Percentiles rank a stretch among this genome's conserved stretches.
Conservation (phyloP, 2,329 filamentous ascomycete genomes). For the Colletotrichum sp. region DNA sequence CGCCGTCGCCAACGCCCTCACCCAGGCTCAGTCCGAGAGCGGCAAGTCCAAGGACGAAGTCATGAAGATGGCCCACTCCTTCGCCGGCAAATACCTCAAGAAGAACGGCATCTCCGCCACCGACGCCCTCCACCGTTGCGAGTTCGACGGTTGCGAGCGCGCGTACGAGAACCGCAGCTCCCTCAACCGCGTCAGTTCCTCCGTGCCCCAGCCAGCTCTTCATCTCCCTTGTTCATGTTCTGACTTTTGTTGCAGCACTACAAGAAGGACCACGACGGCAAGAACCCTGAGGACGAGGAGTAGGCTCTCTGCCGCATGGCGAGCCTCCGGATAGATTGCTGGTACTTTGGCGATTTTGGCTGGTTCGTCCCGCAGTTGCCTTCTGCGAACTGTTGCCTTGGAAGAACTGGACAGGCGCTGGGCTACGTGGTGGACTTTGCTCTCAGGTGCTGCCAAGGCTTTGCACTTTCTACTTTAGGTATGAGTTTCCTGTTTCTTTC, state of each 20-base stretch:
- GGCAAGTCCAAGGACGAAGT: background rate
- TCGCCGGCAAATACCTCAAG: background rate
- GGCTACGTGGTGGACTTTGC: background rate
- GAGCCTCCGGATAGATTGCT: rapidly evolving
- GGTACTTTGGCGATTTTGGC: background rate
- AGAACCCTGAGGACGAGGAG: background rate
- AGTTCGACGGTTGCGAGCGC: background rate
- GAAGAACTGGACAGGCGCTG: background rate
- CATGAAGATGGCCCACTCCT: background rate
- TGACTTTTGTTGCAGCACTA: background rate
- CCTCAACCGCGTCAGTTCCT: background rate
- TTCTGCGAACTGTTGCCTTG: background rate
- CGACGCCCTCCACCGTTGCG: background rate
- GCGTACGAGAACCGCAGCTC: background rate
- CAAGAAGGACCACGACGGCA: background rate
- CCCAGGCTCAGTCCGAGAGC: background rate
- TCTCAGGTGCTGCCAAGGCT: background rate
- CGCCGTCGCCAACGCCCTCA: background rate
- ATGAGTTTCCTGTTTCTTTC: rapidly evolving
- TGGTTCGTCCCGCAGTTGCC: background rate
- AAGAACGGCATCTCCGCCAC: background rate
- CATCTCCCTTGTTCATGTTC: background rate
- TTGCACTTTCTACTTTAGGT: background rate
- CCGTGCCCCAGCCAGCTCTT: background rate
- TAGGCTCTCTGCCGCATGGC: rapidly evolving